Base-by-base conservation (phyloP, 371 early-diverging fungal species). In the Lichtheimia corymbifera region DNA sequence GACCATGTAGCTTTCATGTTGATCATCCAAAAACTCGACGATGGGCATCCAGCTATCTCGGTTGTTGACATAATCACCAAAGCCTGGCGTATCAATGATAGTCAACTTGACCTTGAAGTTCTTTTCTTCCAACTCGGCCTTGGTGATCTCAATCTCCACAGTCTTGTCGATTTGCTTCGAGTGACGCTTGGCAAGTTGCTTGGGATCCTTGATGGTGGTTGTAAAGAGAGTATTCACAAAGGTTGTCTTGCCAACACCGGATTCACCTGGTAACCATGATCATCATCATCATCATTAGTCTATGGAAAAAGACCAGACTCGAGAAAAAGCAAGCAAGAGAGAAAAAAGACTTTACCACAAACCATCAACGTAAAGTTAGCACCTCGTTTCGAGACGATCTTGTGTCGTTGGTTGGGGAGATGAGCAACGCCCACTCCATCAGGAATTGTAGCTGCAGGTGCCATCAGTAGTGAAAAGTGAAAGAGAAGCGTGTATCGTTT, bases 371-470 rank as follows among this genome's bases (percentile, higher is more conserved):
- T 95, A 74, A 94, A 96, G 84, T 90, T 85, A 27, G 93, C 86
- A 40, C 95, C 96, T 65, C 88, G 89, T 70, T 94, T 88, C 62
- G 91, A 91, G 49, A 92, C 93, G 77, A 93, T 95, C 83, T 91
- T 90, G 78, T 96, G 96, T 59, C 90, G 83, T 80, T 97, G 97
- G 85, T 97, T 96, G 58, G 99, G 97, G 65, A 98, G 81, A 83
- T 96, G 94, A 71, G 96, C 93, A 67, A 98, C 91, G 58, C 98
- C 98, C 62, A 96, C 90, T 67, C 87, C 89, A 54, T 62, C 63
- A 43, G 41, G 66, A 61, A 74, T 62, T 64, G 77, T 67, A 61
- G 76, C 71, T 55, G 76, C 44, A 62, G 79, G 70, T 13, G 64
- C 62, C 67, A 66, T 66, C 45, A 47, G 18, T n/a, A 47, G 11